Percentiles rank a stretch among this genome's conserved stretches.
Conservation (phyloP, 495 filamentous ascomycete genomes). For the Penicillium robsamsonii region DNA sequence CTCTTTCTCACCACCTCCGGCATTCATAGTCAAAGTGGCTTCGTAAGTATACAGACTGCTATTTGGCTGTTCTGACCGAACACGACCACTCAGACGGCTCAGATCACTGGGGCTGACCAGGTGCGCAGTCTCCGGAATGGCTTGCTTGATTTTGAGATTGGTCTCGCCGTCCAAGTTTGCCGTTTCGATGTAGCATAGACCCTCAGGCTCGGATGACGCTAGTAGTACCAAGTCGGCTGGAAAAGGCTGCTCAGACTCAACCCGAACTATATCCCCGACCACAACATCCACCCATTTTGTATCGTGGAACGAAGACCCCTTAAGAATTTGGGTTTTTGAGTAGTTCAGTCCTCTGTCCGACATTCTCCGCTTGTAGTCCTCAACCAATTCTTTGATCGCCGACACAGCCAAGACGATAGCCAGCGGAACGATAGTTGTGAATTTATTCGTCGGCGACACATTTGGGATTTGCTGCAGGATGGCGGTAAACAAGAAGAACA, state of each 20-base stretch:
- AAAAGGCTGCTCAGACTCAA: slow-evolving; percentile 95
- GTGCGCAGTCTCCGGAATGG: slow-evolving; percentile 86
- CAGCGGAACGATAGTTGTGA: slow-evolving; percentile 93
- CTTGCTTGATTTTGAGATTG: slow-evolving; percentile 99
- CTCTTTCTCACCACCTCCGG: slow-evolving; percentile 95
- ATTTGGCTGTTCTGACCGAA: slow-evolving; percentile 96
- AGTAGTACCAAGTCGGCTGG: slow-evolving; percentile 91
- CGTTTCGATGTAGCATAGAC: slow-evolving; percentile 98
- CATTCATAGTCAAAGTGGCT: slow-evolving; percentile 88
- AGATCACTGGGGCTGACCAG: slow-evolving; percentile 85
- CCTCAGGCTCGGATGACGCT: slow-evolving; percentile 95
- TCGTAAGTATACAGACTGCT: slow-evolving; percentile 99
- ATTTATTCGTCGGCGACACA: slow-evolving; percentile 90
- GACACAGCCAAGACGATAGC: slow-evolving; percentile 88
- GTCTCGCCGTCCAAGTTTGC: slow-evolving; percentile 98
- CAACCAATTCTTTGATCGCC: slow-evolving; percentile 89
- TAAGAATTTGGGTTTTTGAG: slow-evolving; percentile 79
- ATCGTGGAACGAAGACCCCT: slow-evolving; percentile 81
- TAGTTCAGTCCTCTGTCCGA: slow-evolving; percentile 87
- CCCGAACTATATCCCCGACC: slow-evolving; percentile 91
- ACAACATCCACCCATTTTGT: slow-evolving; percentile 90
- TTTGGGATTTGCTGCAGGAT: slow-evolving; percentile 92
- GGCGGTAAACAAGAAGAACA: slow-evolving; percentile 99
- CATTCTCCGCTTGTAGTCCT: slow-evolving; percentile 86
- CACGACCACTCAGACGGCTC: slow-evolving; percentile 77